Evolutionary conservation across 345 rosid genomes (phyloP), one percentile per base, ranked within the genome.

Genomic region (Cardamine chenopodiifolia): DNA sequence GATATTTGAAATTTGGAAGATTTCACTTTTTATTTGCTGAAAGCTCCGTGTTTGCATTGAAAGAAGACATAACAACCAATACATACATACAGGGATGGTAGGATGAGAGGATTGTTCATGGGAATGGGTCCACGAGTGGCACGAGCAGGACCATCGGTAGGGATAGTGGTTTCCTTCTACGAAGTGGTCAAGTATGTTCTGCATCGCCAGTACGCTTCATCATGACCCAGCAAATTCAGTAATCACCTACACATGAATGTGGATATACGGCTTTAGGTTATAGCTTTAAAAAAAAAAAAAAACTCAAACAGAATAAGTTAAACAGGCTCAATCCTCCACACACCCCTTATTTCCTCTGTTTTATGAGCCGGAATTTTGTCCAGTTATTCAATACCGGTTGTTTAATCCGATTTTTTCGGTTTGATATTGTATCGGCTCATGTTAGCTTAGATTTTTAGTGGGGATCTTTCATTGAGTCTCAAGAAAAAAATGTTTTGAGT

Each of bases 111-210:
- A 49, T 83, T 92, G 18, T 96, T 92, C 71, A 90, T 87, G 37
- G 98, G 99, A 69, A 88, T 87, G 11, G 96, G 99, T 62, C 98
- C 98, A 76, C 86, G 98, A 48, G 90, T 96, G 66, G 96, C 82
- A 2, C 92, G 98, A 48, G 96, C 87, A 1, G 98, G 98, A 17
- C 98, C 97, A 64, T 93, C 98, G 0, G 97, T 93, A 29, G 98
- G 97, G 78, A 93, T 93, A 25, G 98, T 93, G 64, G 91, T 91
- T 23, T 93, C 98, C 0, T 93, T 87, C 74, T 93, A 93, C 54
- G 98, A 93, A 74, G 97, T 88, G 47, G 92, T 85, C 78, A 93
- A 91, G 83, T 80, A 89, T 76, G 82, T 73, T 67, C 80, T 93
- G 50, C 89, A 87, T 75, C 78, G 68, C 56, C 89, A 53, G 5